Percentiles rank a stretch among this genome's conserved stretches.
These are phyloP conservation scores for Collybia sordida DNA, from an alignment of 768 basidiomycete genomes.

Conservation along the genomic window DNA sequence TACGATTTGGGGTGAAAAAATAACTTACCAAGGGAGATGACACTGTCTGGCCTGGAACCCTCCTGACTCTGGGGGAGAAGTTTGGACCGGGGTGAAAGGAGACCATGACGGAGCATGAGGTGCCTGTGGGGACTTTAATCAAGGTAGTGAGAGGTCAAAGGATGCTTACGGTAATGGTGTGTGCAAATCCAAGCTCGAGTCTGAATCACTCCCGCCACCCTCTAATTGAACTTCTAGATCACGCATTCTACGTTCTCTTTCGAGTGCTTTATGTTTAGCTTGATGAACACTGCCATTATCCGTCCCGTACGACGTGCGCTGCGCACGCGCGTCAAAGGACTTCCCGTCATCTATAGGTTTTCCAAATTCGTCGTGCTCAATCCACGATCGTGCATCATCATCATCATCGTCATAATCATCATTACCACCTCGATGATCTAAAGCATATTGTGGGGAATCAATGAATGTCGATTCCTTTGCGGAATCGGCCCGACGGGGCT, in stretches of 20 bases:
- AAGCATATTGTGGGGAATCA: neutral
- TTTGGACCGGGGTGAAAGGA: slow-evolving; percentile 67
- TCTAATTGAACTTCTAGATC: slow-evolving; percentile 16
- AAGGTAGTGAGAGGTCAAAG: slow-evolving; percentile 5
- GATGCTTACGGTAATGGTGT: slow-evolving; percentile 65
- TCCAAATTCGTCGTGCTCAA: slow-evolving; percentile 19
- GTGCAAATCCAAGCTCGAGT: slow-evolving; percentile 68
- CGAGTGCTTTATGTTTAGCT: no score
- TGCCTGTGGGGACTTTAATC: slow-evolving; percentile 35
- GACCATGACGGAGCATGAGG: slow-evolving; percentile 65
- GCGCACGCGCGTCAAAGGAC: neutral
- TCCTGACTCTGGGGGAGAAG: slow-evolving; percentile 41
- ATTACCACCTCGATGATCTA: neutral
- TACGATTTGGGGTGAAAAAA: neutral
- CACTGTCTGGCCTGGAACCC: slow-evolving; percentile 14
- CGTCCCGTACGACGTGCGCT: slow-evolving; percentile 6
- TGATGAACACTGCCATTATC: slow-evolving; percentile 16
- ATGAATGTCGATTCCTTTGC: neutral
- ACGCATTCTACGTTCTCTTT: neutral
- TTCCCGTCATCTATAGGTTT: neutral
- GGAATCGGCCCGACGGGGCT: neutral
- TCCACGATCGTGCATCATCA: slow-evolving; percentile 20
- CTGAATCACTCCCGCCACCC: slow-evolving; percentile 43
- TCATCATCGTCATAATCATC: slow-evolving; percentile 7
- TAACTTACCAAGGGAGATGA: slow-evolving; percentile 31